Evolutionary conservation across 2,329 filamentous ascomycete genomes (phyloP).

Genomic region (Xylariales sp.): DNA sequence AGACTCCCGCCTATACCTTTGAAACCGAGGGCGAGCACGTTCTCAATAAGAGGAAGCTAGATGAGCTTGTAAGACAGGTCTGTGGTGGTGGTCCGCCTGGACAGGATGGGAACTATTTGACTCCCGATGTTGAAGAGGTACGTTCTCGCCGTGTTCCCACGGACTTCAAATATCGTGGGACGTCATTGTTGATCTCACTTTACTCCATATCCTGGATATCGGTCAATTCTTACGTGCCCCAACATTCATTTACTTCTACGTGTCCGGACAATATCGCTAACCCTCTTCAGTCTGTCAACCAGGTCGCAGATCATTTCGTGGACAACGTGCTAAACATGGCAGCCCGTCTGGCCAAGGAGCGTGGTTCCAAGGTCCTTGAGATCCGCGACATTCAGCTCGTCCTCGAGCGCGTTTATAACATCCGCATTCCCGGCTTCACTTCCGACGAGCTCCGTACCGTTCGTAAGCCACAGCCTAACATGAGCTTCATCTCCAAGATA

Average conservation of each 20-base stretch:
- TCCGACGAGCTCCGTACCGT: constrained; percentile 93
- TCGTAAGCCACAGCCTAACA: constrained; percentile 82
- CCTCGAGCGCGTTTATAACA: constrained; percentile 81
- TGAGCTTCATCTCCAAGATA: constrained; percentile 94
- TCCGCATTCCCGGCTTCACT: constrained; percentile 88
- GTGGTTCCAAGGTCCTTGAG: constrained; percentile 84
- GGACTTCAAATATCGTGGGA: no score
- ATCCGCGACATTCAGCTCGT: constrained; percentile 81
- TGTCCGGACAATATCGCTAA: constrained; percentile 9
- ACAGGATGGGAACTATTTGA: constrained; percentile 71
- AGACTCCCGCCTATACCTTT: constrained; percentile 77
- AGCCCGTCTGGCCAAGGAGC: constrained; percentile 88
- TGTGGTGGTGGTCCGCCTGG: constrained; percentile 72
- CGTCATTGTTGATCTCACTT: no score
- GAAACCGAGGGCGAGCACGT: constrained; percentile 91
- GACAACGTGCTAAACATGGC: constrained; percentile 84
- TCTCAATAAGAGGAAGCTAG: constrained; percentile 95
- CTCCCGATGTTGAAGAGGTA: constrained; percentile 95
- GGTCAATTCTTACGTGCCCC: no score
- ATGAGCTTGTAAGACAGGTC: constrained; percentile 91
- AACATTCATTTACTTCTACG: background rate
- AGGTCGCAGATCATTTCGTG: constrained; percentile 89
- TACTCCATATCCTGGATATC: no score
- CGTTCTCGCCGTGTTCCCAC: no score
- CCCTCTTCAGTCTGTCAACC: constrained; percentile 74